A percentile compares a stretch with the other conserved stretches of the same genome.
Conservation (phyloP, 257 asterid species). For the Solanum pimpinellifolium region DNA sequence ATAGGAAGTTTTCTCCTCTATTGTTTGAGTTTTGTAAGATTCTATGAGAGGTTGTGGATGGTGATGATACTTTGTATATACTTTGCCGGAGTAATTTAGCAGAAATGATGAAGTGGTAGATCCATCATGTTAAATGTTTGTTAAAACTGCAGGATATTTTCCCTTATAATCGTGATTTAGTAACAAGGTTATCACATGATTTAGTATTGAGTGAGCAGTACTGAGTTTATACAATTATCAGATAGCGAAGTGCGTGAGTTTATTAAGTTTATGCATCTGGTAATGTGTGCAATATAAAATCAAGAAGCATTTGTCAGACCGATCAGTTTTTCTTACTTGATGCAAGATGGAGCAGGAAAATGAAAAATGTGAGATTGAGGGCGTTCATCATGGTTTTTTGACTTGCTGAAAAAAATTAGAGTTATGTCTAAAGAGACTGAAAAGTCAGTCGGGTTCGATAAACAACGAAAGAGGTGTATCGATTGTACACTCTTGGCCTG, state of each 20-base stretch:
- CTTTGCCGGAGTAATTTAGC: conserved; percentile 29
- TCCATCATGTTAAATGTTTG: background rate
- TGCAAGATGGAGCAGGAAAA: background rate
- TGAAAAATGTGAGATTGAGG: background rate
- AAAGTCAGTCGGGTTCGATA: background rate
- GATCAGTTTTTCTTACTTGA: conserved; percentile 12
- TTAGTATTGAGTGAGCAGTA: background rate
- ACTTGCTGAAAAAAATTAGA: background rate
- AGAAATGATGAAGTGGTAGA: background rate
- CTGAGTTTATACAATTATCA: no score
- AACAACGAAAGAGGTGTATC: no score
- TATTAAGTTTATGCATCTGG: conserved; percentile 26
- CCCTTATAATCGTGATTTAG: conserved; percentile 45
- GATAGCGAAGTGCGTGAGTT: background rate
- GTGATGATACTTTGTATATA: conserved; percentile 30
- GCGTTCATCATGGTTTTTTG: background rate
- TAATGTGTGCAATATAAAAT: conserved; percentile 18
- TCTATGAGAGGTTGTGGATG: conserved; percentile 28
- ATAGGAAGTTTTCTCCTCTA: conserved; percentile 26
- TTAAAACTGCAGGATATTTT: conserved; percentile 40
- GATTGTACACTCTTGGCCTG: background rate
- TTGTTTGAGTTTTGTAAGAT: conserved; percentile 50
- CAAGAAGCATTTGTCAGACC: conserved; percentile 9
- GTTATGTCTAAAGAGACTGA: background rate
- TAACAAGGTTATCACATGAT: conserved; percentile 24